phyloP scores from a whole-genome alignment of 2,329 filamentous ascomycete species.

The Zalaria obscura region DNA sequence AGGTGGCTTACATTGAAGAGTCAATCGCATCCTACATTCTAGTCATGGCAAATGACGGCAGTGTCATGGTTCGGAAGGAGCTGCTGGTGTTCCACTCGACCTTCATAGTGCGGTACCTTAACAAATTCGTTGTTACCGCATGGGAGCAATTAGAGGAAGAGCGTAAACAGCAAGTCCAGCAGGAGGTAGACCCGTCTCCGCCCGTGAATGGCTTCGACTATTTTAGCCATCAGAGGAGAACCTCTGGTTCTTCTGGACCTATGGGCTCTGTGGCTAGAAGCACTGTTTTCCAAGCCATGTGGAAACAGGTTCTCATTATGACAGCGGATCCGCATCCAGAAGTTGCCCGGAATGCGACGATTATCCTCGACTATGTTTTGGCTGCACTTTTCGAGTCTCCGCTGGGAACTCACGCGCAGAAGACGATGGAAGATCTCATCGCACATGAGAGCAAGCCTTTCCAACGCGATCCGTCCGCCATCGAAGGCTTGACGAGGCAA shows the following conservation, averaged over 20 bases:
- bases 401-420: constrained; percentile 55
- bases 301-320: constrained; percentile 83
- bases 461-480: constrained; percentile 1
- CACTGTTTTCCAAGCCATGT: constrained; percentile 83
- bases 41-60: constrained; percentile 86
- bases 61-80: constrained; percentile 86
- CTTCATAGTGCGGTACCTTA: constrained; percentile 80
- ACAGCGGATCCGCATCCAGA: constrained; percentile 92
- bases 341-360: constrained; percentile 68
- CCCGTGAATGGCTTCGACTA: constrained; percentile 2
- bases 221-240: constrained; percentile 4
- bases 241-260: constrained; percentile 2
- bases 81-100: constrained; percentile 85
- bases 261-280: constrained; percentile 39
- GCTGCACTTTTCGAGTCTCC: constrained; percentile 63
- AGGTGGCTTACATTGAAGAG: constrained; percentile 83
- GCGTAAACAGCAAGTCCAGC: constrained; percentile 5
- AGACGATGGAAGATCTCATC: constrained; percentile 58
- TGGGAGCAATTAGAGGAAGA: constrained; percentile 86
- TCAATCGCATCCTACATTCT: constrained; percentile 78
- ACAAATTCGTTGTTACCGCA: constrained; percentile 79
- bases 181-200: background rate
- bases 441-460: constrained; percentile 9
- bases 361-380: constrained; percentile 79
- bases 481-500: constrained; percentile 7